These are phyloP conservation scores for Xerocomellus chrysenteron DNA, from an alignment of 768 basidiomycete species.

Conservation along the genomic window DNA sequence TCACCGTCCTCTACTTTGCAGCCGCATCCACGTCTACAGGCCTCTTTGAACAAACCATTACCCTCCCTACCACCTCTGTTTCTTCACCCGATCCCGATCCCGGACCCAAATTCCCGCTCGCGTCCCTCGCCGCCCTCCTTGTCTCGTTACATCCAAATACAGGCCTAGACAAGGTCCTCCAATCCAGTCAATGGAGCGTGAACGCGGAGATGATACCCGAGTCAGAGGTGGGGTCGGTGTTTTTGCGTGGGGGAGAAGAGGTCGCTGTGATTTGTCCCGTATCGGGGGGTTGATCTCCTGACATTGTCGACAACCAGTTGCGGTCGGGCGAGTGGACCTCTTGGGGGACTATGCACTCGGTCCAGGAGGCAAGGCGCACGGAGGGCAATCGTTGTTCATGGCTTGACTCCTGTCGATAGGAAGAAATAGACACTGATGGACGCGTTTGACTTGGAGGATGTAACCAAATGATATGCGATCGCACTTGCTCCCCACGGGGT, in stretches of 20 bases:
- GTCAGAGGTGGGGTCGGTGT: conserved; percentile 35
- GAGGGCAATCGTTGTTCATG: not conserved
- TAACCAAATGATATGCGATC: not conserved
- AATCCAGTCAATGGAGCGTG: conserved; percentile 73
- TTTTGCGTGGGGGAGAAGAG: conserved; percentile 69
- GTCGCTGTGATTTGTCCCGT: conserved; percentile 81
- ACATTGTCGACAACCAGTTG: not conserved
- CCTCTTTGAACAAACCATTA: conserved; percentile 50
- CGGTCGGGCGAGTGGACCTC: too few relatives aligned
- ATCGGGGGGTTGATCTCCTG: conserved; percentile 59
- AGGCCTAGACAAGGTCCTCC: conserved; percentile 51
- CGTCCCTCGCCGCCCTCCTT: conserved; percentile 50
- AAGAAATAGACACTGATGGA: not conserved
- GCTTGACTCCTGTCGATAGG: not conserved
- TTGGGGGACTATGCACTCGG: not conserved
- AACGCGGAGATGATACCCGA: conserved; percentile 77
- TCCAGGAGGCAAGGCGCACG: not conserved
- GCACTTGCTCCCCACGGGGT: not conserved
- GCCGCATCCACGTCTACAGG: conserved; percentile 71
- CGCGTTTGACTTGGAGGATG: not conserved
- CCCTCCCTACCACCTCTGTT: conserved; percentile 41
- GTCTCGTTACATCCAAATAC: conserved; percentile 53
- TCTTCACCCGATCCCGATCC: not conserved
- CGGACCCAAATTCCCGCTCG: conserved; percentile 39
- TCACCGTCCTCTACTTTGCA: conserved; percentile 54